phyloP scores from a whole-genome alignment of 2,329 filamentous ascomycete genomes.

The Colletotrichum sp. region DNA sequence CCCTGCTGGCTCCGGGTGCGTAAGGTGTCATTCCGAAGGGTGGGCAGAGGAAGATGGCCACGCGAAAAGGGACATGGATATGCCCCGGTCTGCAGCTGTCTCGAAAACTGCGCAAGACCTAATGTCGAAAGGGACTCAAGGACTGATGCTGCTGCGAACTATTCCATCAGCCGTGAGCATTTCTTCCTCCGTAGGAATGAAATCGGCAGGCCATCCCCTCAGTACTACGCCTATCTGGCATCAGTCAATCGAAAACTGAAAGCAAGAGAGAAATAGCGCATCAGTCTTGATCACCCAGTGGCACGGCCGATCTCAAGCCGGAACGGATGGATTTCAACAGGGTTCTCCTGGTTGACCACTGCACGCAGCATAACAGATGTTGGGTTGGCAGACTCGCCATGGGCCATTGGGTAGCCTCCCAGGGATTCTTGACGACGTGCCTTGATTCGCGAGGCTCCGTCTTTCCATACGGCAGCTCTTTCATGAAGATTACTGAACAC shows the following conservation, averaged over 20 bases:
- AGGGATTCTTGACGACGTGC: not conserved
- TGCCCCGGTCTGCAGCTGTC: not conserved
- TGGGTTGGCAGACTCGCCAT: not conserved
- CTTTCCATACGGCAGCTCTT: not conserved
- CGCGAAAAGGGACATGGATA: conserved; percentile 8
- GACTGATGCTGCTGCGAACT: not conserved
- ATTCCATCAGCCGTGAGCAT: not conserved
- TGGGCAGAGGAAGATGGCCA: conserved; percentile 1
- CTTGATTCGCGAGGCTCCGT: not conserved
- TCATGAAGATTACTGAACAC: not conserved
- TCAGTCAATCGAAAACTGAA: not conserved
- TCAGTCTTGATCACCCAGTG: not conserved
- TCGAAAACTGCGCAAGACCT: not conserved
- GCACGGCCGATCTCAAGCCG: not conserved
- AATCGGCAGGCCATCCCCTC: not conserved
- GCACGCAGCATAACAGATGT: not conserved
- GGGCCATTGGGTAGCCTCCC: not conserved
- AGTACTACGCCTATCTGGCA: not conserved
- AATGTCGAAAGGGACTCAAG: not conserved
- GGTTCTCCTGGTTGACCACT: not conserved
- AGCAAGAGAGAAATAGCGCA: not conserved
- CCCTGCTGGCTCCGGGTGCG: not conserved
- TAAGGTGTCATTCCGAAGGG: not conserved
- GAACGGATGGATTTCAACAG: not conserved
- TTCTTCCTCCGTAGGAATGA: not conserved